Base-by-base conservation (phyloP, 805 yeast genomes). In the Pichia pseudocactophila region DNA sequence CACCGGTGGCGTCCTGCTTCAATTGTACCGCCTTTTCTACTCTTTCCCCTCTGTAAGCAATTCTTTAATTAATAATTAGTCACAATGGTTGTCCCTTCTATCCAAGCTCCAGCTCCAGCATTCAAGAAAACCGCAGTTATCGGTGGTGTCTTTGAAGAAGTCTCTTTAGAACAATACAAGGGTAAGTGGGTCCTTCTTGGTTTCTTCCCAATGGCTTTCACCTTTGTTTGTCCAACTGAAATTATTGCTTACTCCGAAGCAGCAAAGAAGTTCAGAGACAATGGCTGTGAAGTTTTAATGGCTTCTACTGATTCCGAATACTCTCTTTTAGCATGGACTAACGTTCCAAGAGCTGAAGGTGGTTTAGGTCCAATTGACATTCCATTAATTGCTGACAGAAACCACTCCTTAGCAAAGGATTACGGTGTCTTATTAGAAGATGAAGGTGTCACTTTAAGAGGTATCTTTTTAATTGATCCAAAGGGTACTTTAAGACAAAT, bases 191-290 rank as follows among this genome's bases (percentile, higher is more conserved):
- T 92, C 55, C 70, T 92, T 53, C 76, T 92, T 61, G 97, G 94
- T 50, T 92, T 92, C 74, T 82, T 92, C 66, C 99, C 98, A 69
- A 74, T 90, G 78, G 98, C 98, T 41, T 92, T 92, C 89, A 92
- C 99, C 48, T 92, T 92, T 58, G 97, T 92, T 51, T 92, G 98
- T 74, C 98, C 99, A 69, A 92, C 98, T 56, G 97, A 92, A 76
- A 89, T 92, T 74, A 81, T 92, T 69, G 97, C 97, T 57, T 92
- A 88, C 82, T 85, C 96, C 51, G 96, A 90, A 58, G 96, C 97
- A 56, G 84, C 78, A 58, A 78, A 80, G 74, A 80, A 82, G 76
- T 92, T 92, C 71, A 67, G 82, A 57, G 94, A 77, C 55, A 82
- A 86, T 65, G 90, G 80, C 61, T 79, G 87, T 55, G 85, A 87